These are phyloP conservation scores for Purpureocillium lavendulum DNA, from an alignment of 2,329 filamentous ascomycete genomes.

Conservation along the genomic window DNA sequence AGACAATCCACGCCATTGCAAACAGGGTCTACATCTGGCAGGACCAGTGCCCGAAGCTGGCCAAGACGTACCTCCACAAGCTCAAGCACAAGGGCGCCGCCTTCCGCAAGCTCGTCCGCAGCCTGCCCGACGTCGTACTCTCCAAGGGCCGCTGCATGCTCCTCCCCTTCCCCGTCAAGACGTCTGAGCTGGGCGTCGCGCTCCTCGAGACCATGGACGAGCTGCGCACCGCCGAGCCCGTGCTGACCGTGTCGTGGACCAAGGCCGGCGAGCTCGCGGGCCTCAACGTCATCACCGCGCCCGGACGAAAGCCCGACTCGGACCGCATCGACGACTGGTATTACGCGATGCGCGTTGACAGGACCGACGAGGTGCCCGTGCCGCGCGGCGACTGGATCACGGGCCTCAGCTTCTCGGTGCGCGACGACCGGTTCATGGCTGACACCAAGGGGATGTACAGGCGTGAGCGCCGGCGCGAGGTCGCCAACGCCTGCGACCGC, in stretches of 20 bases:
- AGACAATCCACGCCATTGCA: background rate
- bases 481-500: background rate
- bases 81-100: background rate
- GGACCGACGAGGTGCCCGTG: background rate
- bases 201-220: background rate
- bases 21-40: background rate
- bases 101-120: background rate
- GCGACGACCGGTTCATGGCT: background rate
- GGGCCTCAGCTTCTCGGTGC: background rate
- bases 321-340: background rate
- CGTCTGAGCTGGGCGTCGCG: background rate
- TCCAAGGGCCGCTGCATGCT: background rate
- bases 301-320: background rate
- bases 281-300: background rate
- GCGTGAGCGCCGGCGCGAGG: background rate
- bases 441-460: background rate
- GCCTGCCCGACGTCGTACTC: background rate
- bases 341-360: background rate
- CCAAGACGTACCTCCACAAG: background rate
- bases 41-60: background rate
- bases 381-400: background rate
- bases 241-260: background rate
- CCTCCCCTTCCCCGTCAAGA: background rate
- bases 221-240: background rate
- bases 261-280: background rate